These are phyloP conservation scores for Triticum dicoccoides DNA, from an alignment of 176 grass and related monocot species.

Conservation along the genomic window DNA sequence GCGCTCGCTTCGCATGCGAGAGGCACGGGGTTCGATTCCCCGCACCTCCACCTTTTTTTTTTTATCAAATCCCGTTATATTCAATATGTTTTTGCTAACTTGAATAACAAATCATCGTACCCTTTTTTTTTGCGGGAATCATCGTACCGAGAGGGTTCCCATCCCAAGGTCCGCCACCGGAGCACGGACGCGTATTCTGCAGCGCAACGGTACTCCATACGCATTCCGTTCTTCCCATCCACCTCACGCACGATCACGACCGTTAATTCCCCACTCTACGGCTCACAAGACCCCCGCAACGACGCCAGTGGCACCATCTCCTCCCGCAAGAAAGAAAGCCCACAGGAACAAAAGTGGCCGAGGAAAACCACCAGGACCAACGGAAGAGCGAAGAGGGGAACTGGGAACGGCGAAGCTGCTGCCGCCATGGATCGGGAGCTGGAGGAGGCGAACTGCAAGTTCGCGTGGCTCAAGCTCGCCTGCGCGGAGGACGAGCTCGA, in stretches of 20 bases:
- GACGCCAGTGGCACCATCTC: background rate
- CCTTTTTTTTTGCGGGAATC: no score
- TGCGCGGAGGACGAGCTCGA: constrained; percentile 41
- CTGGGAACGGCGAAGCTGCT: background rate
- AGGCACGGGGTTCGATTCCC: constrained; percentile 99
- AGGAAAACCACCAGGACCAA: background rate
- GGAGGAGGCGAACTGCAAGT: constrained; percentile 40
- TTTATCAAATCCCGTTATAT: no score
- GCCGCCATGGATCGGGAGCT: constrained; percentile 43
- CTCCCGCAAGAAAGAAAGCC: constrained; percentile 8
- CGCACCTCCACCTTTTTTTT: constrained; percentile 54
- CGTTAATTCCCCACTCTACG: background rate
- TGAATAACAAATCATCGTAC: no score
- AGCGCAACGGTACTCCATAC: no score
- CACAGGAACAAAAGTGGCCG: background rate
- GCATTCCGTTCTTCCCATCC: background rate
- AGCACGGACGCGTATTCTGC: background rate
- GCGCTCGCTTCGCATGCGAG: constrained; percentile 99
- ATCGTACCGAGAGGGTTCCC: no score
- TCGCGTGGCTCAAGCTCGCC: constrained; percentile 48
- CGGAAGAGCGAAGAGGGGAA: background rate
- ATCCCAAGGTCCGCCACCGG: no score
- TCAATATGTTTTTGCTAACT: no score
- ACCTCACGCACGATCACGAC: background rate
- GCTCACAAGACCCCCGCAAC: background rate